These are phyloP conservation scores for Colletotrichum phormii DNA, from an alignment of 2,329 filamentous ascomycete species.

Conservation along the genomic window DNA sequence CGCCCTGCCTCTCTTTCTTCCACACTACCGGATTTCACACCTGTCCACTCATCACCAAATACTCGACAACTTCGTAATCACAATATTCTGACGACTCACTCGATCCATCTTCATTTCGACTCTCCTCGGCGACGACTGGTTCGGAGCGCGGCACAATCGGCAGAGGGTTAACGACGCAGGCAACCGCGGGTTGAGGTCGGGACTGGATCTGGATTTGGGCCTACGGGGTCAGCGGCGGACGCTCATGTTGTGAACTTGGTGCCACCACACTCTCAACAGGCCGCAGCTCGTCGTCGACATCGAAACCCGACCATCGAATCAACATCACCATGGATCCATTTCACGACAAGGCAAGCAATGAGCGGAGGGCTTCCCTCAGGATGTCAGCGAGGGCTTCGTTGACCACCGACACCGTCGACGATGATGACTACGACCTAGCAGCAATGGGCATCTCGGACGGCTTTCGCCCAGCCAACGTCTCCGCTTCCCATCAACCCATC, in stretches of 20 bases:
- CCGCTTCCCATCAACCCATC: slow-evolving; percentile 38
- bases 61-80: neutral
- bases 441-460: slow-evolving; percentile 66
- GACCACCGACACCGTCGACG: slow-evolving; percentile 43
- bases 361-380: slow-evolving; percentile 57
- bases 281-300: slow-evolving; percentile 20
- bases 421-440: slow-evolving; percentile 61
- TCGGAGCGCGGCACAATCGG: slow-evolving; percentile 9
- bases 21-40: neutral
- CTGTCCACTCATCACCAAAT: neutral
- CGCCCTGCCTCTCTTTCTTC: neutral
- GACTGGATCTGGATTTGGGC: slow-evolving; percentile 29
- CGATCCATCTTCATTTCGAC: neutral
- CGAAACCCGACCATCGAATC: slow-evolving; percentile 9
- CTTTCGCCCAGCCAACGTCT: slow-evolving; percentile 55
- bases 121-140: slow-evolving; percentile 9
- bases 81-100: neutral
- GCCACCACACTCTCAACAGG: neutral
- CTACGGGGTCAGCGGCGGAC: slow-evolving; percentile 28
- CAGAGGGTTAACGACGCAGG: slow-evolving; percentile 9
- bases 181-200: slow-evolving; percentile 15
- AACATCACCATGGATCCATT: slow-evolving; percentile 53
- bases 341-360: slow-evolving; percentile 52
- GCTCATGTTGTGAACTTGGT: slow-evolving; percentile 34
- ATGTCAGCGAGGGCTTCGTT: slow-evolving; percentile 50